Percentiles rank a stretch among this genome's conserved stretches.
These are phyloP conservation scores for Oxalis stricta DNA, from an alignment of 441 rosid species.

Conservation along the genomic window DNA sequence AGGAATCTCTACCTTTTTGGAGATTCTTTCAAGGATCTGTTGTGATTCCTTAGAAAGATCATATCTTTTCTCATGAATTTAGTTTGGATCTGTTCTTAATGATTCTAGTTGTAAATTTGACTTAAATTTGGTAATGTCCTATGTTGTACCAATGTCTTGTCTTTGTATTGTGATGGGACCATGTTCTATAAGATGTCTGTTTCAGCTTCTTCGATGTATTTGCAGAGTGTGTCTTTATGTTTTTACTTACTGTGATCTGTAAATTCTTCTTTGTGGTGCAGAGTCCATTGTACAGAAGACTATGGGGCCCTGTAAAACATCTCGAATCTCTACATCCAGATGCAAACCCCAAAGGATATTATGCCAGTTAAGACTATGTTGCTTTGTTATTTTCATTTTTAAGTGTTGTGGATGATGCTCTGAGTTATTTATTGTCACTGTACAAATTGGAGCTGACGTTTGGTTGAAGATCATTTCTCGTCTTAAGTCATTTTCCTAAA, in stretches of 20 bases:
- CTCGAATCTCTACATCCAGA: constrained; percentile 70
- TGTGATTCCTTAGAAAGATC: background rate
- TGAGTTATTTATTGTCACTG: too few relatives aligned
- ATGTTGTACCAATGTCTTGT: background rate
- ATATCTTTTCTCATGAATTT: background rate
- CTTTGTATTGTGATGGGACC: background rate
- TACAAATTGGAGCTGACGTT: background rate
- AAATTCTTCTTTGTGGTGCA: constrained; percentile 28
- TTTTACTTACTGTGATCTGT: background rate
- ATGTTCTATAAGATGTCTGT: background rate
- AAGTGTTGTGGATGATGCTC: too few relatives aligned
- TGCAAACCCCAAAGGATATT: constrained; percentile 68
- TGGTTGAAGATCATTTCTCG: too few relatives aligned
- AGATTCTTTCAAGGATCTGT: too few relatives aligned
- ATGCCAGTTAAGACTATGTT: constrained; percentile 56
- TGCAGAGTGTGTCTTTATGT: background rate
- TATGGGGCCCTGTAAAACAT: constrained; percentile 77
- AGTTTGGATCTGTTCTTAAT: constrained; percentile 1
- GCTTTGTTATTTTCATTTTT: background rate
- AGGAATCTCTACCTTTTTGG: too few relatives aligned
- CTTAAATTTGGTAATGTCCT: too few relatives aligned
- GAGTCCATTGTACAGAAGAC: constrained; percentile 63
- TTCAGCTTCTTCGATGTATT: background rate
- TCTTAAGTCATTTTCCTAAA: too few relatives aligned
- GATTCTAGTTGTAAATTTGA: background rate